Conservation (phyloP, 2,329 filamentous ascomycete species). For the Hymenoscyphus linearis region DNA sequence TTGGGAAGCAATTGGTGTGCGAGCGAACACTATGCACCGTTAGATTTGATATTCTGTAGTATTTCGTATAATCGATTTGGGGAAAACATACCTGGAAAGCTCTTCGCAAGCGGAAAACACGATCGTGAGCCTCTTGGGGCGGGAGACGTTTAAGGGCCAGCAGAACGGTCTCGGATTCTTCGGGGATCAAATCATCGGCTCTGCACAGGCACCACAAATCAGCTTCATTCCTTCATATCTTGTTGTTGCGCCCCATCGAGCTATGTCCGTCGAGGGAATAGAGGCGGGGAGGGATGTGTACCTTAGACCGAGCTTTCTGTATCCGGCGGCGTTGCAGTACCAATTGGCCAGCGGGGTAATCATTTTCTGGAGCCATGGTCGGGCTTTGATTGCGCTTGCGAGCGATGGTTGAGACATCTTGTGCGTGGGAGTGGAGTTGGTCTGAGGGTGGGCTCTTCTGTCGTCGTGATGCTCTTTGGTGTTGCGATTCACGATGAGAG, state of each 20-base stretch:
- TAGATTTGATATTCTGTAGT: constrained; percentile 3
- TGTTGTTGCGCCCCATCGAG: constrained; percentile 7
- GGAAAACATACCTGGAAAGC: constrained; percentile 69
- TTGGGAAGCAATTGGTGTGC: constrained; percentile 60
- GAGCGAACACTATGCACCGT: constrained; percentile 43
- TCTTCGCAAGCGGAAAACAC: constrained; percentile 93
- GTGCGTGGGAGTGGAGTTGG: constrained; percentile 14
- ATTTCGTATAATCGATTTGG: not conserved
- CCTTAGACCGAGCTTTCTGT: constrained; percentile 88
- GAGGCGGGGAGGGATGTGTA: constrained; percentile 40
- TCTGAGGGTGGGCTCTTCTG: constrained; percentile 9
- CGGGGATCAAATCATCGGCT: constrained; percentile 89
- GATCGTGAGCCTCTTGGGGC: constrained; percentile 89
- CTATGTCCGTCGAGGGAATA: not conserved
- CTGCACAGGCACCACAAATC: constrained; percentile 42
- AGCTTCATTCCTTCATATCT: constrained; percentile 12
- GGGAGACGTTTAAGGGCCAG: constrained; percentile 85
- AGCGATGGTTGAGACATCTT: constrained; percentile 45
- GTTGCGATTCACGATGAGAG: not conserved
- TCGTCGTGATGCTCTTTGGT: not conserved
- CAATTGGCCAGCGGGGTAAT: constrained; percentile 79
- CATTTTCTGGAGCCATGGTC: constrained; percentile 78
- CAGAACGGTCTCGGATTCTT: constrained; percentile 84
- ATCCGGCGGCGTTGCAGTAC: constrained; percentile 86
- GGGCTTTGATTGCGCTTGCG: constrained; percentile 71